phyloP scores from a whole-genome alignment of 257 asterid species.

The Craterostigma plantagineum region DNA sequence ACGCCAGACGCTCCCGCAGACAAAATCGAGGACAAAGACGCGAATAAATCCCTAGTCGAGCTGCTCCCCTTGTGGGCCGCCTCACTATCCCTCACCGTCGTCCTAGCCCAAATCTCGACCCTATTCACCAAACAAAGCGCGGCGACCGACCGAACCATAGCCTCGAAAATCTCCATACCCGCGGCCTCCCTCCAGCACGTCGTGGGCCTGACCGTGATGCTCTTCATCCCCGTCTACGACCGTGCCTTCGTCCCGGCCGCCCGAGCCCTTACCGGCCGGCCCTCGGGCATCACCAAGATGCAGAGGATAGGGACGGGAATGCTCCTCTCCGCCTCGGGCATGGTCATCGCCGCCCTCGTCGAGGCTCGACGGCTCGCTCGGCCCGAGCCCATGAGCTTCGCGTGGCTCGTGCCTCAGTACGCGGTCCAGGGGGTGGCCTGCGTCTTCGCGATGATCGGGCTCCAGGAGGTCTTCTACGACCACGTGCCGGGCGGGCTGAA shows the following conservation, averaged over 20 bases:
- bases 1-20: too few relatives aligned
- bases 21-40: constrained; percentile 12
- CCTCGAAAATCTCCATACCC: constrained; percentile 24
- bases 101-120: constrained; percentile 33
- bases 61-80: constrained; percentile 46
- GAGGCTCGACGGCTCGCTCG: constrained; percentile 31
- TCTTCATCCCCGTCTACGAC: constrained; percentile 24
- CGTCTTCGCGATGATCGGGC: constrained; percentile 19
- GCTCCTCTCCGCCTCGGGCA: constrained; percentile 18
- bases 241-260: constrained; percentile 22
- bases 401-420: constrained; percentile 46
- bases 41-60: constrained; percentile 30
- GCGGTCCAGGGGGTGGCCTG: constrained; percentile 12
- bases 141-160: constrained; percentile 39
- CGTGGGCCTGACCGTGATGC: constrained; percentile 15
- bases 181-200: constrained; percentile 38
- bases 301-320: constrained; percentile 36
- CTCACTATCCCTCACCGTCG: constrained; percentile 26
- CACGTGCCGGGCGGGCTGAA: constrained; percentile 16
- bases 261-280: constrained; percentile 22
- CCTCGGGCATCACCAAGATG: constrained; percentile 43
- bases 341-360: constrained; percentile 35
- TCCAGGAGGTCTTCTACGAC: constrained; percentile 25
- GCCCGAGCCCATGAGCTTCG: constrained; percentile 28
- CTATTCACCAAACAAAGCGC: constrained; percentile 45